Evolutionary conservation across 2,329 filamentous ascomycete species (phyloP), one percentile per base, ranked within the genome.

Genomic region (Xylariaceae sp.): DNA sequence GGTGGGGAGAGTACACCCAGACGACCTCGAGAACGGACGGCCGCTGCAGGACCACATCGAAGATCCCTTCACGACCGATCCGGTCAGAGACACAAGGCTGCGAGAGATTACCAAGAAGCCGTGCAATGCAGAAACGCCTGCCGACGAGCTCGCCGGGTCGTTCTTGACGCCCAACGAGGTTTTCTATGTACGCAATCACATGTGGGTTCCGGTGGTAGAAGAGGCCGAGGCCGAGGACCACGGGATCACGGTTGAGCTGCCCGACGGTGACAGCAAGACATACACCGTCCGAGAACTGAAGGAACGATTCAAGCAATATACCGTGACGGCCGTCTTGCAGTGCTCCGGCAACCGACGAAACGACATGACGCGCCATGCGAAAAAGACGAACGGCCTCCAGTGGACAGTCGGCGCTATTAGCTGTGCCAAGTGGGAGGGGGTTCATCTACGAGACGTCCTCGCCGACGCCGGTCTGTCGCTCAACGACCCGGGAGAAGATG

Each of bases 1-100:
- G 21, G 85, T 89, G 45, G 87, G 87, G 23, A 81, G 79, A 45
- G 77, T 89, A 2, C 80, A 89, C 59, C 71, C 73, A 1, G 75
- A 73, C 9, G 87, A 89, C 64, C 77, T 89, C 2, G 72, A 81
- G n/a, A 73, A 85, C 54, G 85, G 85, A 14, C 73, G 74, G 44
- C 80, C 85, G 0, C 75, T 80, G 1, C 75, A 77, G 18, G 77
- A 84, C 18, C 62, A 73, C 20, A 78, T 89, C 56, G 83, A 87
- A 60, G 85, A 89, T 57, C 85, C 85, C 20, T 80, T 80, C 61
- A 66, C 67, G 21, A 56, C 67, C 6, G 77, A 80, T 55, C 77
- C 76, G 3, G 67, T 67, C 41, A 72, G 79, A 43, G 77, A 81
- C 62, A n/a, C 62, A 9, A 65, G 71, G 21, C 61, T 81, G 40